A percentile compares a stretch with the other conserved stretches of the same genome.
phyloP scores from a whole-genome alignment of 2,329 filamentous ascomycete genomes.

The Fusarium abutilonis region DNA sequence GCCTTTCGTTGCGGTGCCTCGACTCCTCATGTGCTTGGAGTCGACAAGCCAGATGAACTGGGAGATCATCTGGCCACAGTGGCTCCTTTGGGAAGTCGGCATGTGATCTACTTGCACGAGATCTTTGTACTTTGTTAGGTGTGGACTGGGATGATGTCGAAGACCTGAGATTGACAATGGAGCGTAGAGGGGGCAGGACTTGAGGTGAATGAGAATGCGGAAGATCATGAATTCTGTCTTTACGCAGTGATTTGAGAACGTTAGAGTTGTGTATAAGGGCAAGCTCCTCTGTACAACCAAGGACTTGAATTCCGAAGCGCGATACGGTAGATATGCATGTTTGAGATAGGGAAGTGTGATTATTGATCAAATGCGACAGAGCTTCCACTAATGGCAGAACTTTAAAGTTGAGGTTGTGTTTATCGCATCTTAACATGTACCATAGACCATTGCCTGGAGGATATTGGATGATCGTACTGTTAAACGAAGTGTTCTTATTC shows the following conservation, averaged over 20 bases:
- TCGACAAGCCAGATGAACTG: not conserved
- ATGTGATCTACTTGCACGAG: not conserved
- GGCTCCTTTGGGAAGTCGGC: too few species aligned
- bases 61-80: not conserved
- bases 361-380: not conserved
- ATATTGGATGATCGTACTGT: not conserved
- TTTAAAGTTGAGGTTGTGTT: not conserved
- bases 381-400: not conserved
- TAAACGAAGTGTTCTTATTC: not conserved
- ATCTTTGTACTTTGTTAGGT: too few species aligned
- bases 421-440: constrained; percentile 1
- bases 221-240: not conserved
- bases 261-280: not conserved
- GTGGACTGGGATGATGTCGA: too few species aligned
- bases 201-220: too few species aligned
- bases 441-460: not conserved
- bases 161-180: too few species aligned
- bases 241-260: not conserved
- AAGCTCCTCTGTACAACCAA: not conserved
- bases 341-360: not conserved
- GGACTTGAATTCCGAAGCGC: not conserved
- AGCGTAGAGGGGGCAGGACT: too few species aligned
- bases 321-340: not conserved
- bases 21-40: not conserved
- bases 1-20: not conserved